phyloP scores from a whole-genome alignment of 176 grass and related monocot genomes.

The Ampelocalamus luodianensis region DNA sequence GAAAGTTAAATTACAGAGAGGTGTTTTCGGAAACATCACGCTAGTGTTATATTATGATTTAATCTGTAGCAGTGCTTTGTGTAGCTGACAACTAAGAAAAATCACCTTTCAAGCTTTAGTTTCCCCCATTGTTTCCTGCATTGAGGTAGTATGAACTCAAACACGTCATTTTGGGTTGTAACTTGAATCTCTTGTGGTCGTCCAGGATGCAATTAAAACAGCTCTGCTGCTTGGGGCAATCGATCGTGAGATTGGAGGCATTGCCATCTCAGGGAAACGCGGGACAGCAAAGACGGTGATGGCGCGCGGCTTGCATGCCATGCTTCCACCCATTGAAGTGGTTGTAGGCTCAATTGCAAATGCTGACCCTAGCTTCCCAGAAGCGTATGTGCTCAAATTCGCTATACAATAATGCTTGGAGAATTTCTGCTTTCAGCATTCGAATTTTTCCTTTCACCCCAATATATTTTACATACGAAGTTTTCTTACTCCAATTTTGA shows the following conservation, averaged over 20 bases:
- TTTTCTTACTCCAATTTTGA: conserved; percentile 13
- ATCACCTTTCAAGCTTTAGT: background rate
- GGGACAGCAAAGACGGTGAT: conserved; percentile 97
- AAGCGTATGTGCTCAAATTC: conserved; percentile 60
- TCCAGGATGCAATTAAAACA: conserved; percentile 92
- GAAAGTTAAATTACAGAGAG: background rate
- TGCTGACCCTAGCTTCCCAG: conserved; percentile 71
- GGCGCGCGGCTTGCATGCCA: conserved; percentile 92
- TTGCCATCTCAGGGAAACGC: conserved; percentile 93
- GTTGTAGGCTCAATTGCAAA: conserved; percentile 81
- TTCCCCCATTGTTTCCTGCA: background rate
- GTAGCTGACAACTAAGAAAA: background rate
- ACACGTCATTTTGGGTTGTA: background rate
- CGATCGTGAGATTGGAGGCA: conserved; percentile 87
- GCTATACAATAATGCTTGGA: conserved; percentile 15
- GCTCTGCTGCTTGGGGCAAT: conserved; percentile 85
- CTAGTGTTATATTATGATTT: background rate
- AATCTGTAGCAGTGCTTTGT: background rate
- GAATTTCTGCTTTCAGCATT: background rate
- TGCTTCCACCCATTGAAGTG: conserved; percentile 97
- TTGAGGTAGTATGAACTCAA: background rate
- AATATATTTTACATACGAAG: background rate
- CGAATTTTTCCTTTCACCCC: conserved; percentile 15
- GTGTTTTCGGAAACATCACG: background rate
- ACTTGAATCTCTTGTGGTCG: background rate